These are phyloP conservation scores for Globisporangium cylindrosporum DNA, from an alignment of 352 stramenopile genomes.

Conservation along the genomic window DNA sequence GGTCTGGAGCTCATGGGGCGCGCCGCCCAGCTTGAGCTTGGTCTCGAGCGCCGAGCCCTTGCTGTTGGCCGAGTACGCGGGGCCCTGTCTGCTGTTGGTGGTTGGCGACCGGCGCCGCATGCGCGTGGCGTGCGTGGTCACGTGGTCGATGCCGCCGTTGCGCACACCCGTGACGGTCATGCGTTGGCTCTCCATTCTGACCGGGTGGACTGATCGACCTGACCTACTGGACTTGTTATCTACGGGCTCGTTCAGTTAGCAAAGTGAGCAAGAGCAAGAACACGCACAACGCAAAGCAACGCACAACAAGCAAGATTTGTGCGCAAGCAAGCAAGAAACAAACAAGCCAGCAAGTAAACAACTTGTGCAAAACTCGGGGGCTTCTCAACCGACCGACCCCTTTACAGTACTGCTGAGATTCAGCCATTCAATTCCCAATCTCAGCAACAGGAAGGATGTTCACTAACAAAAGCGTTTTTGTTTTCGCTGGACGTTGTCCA, in stretches of 20 bases:
- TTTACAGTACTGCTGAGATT: too few relatives aligned
- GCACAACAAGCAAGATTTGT: neutral
- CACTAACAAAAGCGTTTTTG: too few relatives aligned
- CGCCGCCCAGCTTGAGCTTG: neutral
- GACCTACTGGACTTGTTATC: neutral
- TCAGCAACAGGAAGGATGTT: too few relatives aligned
- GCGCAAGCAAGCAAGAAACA: too few relatives aligned
- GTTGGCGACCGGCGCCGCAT: neutral
- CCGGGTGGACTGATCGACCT: neutral
- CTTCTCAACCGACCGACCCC: too few relatives aligned
- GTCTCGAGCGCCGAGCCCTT: conserved; percentile 7
- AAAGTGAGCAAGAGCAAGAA: neutral
- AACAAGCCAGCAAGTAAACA: too few relatives aligned
- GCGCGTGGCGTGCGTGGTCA: conserved; percentile 10
- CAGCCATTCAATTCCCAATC: too few relatives aligned
- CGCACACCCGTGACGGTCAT: conserved; percentile 17
- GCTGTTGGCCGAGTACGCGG: conserved; percentile 11
- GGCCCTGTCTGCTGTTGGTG: neutral
- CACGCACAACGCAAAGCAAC: neutral
- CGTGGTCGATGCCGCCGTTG: conserved; percentile 8
- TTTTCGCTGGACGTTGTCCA: too few relatives aligned
- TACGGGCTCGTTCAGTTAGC: neutral
- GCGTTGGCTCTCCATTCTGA: conserved; percentile 23
- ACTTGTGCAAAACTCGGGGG: too few relatives aligned
- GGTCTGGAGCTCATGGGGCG: conserved; percentile 5